phyloP scores from a whole-genome alignment of 2,329 filamentous ascomycete species.

The Cylindrodendrum hubeiense region DNA sequence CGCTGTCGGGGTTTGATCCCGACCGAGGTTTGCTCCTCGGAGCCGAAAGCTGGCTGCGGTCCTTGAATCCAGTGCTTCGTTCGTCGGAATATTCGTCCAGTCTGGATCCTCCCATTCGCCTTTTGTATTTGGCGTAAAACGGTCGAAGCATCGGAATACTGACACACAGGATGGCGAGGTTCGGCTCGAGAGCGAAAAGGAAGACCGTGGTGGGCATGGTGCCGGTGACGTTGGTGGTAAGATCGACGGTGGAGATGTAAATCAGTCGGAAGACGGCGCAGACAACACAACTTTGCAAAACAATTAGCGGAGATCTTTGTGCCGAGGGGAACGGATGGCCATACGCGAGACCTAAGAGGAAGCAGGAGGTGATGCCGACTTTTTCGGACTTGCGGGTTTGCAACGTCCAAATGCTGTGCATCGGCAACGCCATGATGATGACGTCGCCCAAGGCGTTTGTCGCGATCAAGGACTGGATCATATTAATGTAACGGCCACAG shows the following conservation, averaged over 20 bases:
- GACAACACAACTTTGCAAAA: slow-evolving; percentile 48
- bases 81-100: slow-evolving; percentile 44
- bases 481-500: slow-evolving; percentile 51
- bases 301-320: slow-evolving; percentile 17
- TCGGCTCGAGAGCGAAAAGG: slow-evolving; percentile 55
- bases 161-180: slow-evolving; percentile 56
- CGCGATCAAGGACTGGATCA: slow-evolving; percentile 53
- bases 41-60: slow-evolving; percentile 32
- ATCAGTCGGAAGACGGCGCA: slow-evolving; percentile 54
- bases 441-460: slow-evolving; percentile 54
- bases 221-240: slow-evolving; percentile 51
- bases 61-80: slow-evolving; percentile 31
- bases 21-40: slow-evolving; percentile 15
- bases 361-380: slow-evolving; percentile 52
- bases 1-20: slow-evolving; percentile 20
- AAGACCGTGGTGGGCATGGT: slow-evolving; percentile 56
- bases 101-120: slow-evolving; percentile 47
- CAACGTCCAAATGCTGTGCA: slow-evolving; percentile 53
- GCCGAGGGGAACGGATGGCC: neutral
- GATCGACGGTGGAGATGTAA: slow-evolving; percentile 53
- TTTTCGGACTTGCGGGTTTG: slow-evolving; percentile 52
- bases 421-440: slow-evolving; percentile 53
- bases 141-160: slow-evolving; percentile 57
- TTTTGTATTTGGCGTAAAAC: slow-evolving; percentile 49
- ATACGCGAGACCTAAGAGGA: slow-evolving; percentile 52